Evolutionary conservation across 495 filamentous ascomycete genomes (phyloP), one percentile per base, ranked within the genome.

Genomic region (Talaromyces ruber): DNA sequence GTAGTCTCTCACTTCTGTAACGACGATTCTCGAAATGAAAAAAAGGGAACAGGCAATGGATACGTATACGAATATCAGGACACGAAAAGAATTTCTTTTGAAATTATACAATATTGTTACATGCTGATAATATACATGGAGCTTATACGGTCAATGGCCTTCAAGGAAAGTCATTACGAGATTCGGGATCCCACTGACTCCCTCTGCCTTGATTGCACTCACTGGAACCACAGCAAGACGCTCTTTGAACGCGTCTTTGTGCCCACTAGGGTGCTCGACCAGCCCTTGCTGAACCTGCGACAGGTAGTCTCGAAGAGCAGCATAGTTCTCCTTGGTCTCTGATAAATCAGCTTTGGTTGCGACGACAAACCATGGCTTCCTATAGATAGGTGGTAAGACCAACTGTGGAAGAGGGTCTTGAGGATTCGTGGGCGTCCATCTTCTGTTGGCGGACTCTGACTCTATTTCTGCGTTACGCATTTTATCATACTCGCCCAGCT

Each of bases 291-390:
- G 79, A 4, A 96, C 79, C 2, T 73, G 78, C 2, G 79, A 72
- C 3, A 96, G 72, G 72, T 94, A 96, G 1, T 72, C 72, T 60
- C 86, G 85, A 65, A 98, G 71, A 55, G 73, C 73, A 26, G 67
- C 75, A 70, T 90, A 98, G 64, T 92, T 94, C 24, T 86, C 81
- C 72, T 91, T 81, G 6, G 95, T 94, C 1, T 82, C 81, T 8
- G 84, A 82, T 55, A 97, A 69, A 72, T 98, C 94, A 9, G 91
- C 93, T 72, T 98, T 98, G 37, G 93, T 97, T 8, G 92, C 95
- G 37, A 98, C 89, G 1, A 98, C 93, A 66, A 97, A 94, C 95
- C 95, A 98, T 6, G 93, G 92, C 71, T 98, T 98, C 9, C 81
- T 80, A 16, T 89, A 88, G 54, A 95, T 89, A 47, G 89, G 85